Base-by-base conservation (phyloP, 345 rosid genomes). In the Sonneratia caseolaris region DNA sequence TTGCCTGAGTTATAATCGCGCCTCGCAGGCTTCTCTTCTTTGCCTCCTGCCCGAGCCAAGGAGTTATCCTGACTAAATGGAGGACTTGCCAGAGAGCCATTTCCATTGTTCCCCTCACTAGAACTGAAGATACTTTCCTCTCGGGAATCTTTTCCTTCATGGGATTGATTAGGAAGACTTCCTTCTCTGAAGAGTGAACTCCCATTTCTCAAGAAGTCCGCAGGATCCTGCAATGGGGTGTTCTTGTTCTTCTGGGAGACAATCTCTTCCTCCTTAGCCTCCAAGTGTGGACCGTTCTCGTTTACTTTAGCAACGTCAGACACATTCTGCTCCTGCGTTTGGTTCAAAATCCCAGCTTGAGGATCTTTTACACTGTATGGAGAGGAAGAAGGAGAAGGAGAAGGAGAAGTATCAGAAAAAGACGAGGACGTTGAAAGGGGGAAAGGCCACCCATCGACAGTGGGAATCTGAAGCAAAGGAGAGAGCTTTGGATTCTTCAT, bases 391-490 rank as follows among this genome's bases (percentile, higher is more conserved):
- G 66, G 55, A 45, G 42, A 42, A 53, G 66, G 55, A 45, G 36
- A 43, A 43, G 59, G 36, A 2, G 37, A 42, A 69, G 47, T 21
- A 47, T 47, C 3, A 47, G 51, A 3, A 64, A 56, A 27, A 9
- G 27, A 12, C 16, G 68, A 10, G 45, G 68, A n/a, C 21, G 62
- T 27, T 1, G 68, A 40, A 21, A 66, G 9, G n/a, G 69, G 53
- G 69, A 27, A 62, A 18, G 59, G 42, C 73, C 69, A 64, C 13
- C 53, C 70, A 18, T 32, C 70, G 27, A 68, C 35, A 22, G 35
- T 21, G 70, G 51, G 66, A 68, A 76, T 81, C 48, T 62, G 69
- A 36, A 14, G 79, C 15, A 69, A 78, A 73, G 18, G 80, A 69
- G 72, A 68, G 80, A 42, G 70, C 86, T 57, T 61, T 59, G 73